A percentile compares a stretch with the other conserved stretches of the same genome.
These are phyloP conservation scores for Pseudogymnoascus verrucosus DNA, from an alignment of 2,329 filamentous ascomycete species.

Conservation along the genomic window DNA sequence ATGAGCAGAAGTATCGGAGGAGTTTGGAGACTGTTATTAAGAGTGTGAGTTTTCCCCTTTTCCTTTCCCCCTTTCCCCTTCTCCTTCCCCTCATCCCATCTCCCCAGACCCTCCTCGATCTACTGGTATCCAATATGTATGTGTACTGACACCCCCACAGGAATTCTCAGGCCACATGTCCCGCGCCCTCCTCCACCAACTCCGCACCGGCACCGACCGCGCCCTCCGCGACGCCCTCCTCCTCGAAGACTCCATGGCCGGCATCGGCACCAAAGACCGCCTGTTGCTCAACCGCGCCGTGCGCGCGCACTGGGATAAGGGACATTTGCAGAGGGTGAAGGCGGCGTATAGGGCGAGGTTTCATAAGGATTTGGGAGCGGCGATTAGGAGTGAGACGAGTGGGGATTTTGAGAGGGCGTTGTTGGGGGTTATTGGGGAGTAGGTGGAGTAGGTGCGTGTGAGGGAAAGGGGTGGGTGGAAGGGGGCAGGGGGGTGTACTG, in stretches of 20 bases:
- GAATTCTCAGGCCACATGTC: slow-evolving; percentile 93
- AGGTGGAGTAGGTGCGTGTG: neutral
- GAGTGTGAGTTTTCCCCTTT: slow-evolving; percentile 39
- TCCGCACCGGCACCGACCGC: slow-evolving; percentile 69
- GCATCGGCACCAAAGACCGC: slow-evolving; percentile 77
- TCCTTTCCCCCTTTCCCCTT: no score
- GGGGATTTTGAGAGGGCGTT: slow-evolving; percentile 74
- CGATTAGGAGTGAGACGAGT: slow-evolving; percentile 76
- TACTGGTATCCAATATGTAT: no score
- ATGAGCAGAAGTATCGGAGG: slow-evolving; percentile 63
- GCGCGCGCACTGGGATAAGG: slow-evolving; percentile 73
- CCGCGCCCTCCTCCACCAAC: slow-evolving; percentile 69
- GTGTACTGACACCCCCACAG: slow-evolving; percentile 29
- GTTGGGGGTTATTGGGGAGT: slow-evolving; percentile 50
- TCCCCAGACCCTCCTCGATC: no score
- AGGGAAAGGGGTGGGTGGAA: neutral
- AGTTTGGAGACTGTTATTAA: slow-evolving; percentile 66
- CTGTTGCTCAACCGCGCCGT: slow-evolving; percentile 72
- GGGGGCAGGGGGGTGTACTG: neutral
- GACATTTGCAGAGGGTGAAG: slow-evolving; percentile 68
- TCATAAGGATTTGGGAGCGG: slow-evolving; percentile 54
- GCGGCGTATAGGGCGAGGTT: slow-evolving; percentile 67
- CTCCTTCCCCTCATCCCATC: no score
- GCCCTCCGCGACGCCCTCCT: slow-evolving; percentile 75
- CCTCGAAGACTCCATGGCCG: slow-evolving; percentile 82